These are phyloP conservation scores for Bassia scoparia DNA, from an alignment of 148 eudicot genomes.

Conservation along the genomic window DNA sequence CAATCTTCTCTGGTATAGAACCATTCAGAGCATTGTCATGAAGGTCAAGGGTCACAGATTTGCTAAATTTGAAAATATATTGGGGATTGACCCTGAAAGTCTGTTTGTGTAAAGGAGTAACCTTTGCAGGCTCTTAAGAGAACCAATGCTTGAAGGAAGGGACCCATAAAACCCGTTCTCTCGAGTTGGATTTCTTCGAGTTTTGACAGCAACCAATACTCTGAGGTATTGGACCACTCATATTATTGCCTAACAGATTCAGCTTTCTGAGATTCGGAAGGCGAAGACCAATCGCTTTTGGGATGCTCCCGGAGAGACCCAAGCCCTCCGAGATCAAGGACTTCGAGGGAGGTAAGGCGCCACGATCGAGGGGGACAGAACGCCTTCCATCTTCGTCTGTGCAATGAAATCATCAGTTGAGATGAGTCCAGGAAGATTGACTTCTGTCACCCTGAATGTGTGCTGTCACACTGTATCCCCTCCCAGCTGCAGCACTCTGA, in stretches of 20 bases:
- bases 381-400: conserved; percentile 40
- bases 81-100: conserved; percentile 40
- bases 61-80: conserved; percentile 33
- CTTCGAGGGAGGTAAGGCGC: conserved; percentile 37
- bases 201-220: conserved; percentile 42
- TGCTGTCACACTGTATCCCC: conserved; percentile 41
- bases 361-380: conserved; percentile 37
- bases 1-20: conserved; percentile 35
- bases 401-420: conserved; percentile 26
- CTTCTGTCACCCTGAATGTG: conserved; percentile 48
- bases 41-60: conserved; percentile 33
- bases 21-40: conserved; percentile 37
- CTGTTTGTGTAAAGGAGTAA: conserved; percentile 34
- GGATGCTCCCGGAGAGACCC: conserved; percentile 35
- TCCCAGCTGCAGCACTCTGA: conserved; percentile 46
- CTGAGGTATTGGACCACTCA: conserved; percentile 43
- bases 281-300: conserved; percentile 31
- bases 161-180: conserved; percentile 39
- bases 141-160: conserved; percentile 37
- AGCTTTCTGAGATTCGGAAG: conserved; percentile 38
- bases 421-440: conserved; percentile 45
- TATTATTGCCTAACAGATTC: conserved; percentile 30
- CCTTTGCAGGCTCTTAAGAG: conserved; percentile 26
- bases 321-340: conserved; percentile 47
- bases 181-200: conserved; percentile 44